phyloP scores from a whole-genome alignment of 768 basidiomycete genomes.

The Termitomyces sp. region DNA sequence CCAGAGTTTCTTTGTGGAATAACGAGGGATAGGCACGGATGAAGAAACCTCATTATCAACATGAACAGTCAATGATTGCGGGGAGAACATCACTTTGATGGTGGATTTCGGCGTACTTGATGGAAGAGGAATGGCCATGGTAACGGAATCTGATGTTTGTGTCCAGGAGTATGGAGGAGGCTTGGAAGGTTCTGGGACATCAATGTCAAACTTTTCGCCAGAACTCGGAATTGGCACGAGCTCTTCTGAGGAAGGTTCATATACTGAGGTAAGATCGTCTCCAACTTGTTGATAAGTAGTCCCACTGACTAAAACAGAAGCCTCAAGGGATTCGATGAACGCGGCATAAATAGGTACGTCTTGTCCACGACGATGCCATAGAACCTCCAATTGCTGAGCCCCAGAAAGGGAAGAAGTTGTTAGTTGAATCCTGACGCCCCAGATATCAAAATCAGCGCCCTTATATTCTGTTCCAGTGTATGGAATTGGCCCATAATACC shows the following conservation, averaged over 20 bases:
- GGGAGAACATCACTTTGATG: constrained; percentile 65
- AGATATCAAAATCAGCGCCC: constrained; percentile 54
- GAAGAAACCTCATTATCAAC: constrained; percentile 34
- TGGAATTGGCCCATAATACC: background rate
- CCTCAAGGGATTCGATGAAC: constrained; percentile 37
- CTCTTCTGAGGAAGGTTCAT: constrained; percentile 62
- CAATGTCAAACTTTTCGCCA: constrained; percentile 48
- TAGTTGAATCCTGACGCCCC: constrained; percentile 50
- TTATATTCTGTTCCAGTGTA: background rate
- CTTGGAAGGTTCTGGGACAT: constrained; percentile 29
- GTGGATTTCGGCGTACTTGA: constrained; percentile 53
- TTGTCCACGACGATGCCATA: constrained; percentile 67
- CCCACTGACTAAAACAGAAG: constrained; percentile 55
- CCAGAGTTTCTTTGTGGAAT: constrained; percentile 68
- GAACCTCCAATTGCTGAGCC: constrained; percentile 37
- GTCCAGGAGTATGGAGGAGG: constrained; percentile 92
- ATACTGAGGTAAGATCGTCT: constrained; percentile 25
- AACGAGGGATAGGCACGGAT: constrained; percentile 44
- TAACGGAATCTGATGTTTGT: constrained; percentile 78
- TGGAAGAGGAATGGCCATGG: constrained; percentile 80
- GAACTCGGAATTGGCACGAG: constrained; percentile 61
- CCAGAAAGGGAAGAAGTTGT: constrained; percentile 27
- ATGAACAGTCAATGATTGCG: constrained; percentile 59
- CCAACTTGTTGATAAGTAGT: constrained; percentile 44
- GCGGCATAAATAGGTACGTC: constrained; percentile 60